Evolutionary conservation across 805 yeast species (phyloP).

Genomic region (Lipomyces japonicus): DNA sequence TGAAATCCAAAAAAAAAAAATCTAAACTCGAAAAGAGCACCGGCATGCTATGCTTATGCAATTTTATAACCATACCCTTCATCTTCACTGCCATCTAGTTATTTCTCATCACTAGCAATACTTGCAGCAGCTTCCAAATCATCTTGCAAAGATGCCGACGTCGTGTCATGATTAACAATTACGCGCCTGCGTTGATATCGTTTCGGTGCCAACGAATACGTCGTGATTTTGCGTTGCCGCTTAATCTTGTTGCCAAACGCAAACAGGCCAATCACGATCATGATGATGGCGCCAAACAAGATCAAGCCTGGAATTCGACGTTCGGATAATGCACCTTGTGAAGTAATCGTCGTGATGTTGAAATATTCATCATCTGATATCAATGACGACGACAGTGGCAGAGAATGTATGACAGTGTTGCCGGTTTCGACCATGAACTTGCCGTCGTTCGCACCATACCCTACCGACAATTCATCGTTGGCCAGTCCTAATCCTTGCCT

Average conservation of each 20-base stretch:
- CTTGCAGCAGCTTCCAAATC: no score
- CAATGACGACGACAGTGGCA: neutral
- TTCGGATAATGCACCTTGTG: constrained; percentile 18
- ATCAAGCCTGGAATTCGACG: constrained; percentile 25
- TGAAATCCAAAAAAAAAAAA: no score
- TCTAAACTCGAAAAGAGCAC: no score
- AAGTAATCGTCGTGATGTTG: constrained; percentile 3
- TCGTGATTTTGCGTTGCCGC: constrained; percentile 16
- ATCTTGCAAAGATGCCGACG: no score
- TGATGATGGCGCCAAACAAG: constrained; percentile 17
- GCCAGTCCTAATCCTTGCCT: no score
- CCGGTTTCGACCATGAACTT: constrained; percentile 10
- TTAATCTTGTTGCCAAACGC: constrained; percentile 9
- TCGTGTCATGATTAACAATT: no score
- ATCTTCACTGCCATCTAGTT: no score
- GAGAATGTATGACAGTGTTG: no score
- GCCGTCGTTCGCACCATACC: constrained; percentile 23
- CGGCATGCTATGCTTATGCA: no score
- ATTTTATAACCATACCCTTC: no score
- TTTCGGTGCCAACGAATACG: constrained; percentile 20
- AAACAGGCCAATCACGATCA: constrained; percentile 19
- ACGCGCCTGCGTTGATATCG: constrained; percentile 22
- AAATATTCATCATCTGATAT: constrained; percentile 4
- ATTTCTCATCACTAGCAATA: no score
- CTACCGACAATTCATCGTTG: constrained; percentile 5